Percentiles rank a stretch among this genome's conserved stretches.
Evolutionary conservation across 768 basidiomycete species (phyloP).

Genomic region (Boletus rubroflammeus): DNA sequence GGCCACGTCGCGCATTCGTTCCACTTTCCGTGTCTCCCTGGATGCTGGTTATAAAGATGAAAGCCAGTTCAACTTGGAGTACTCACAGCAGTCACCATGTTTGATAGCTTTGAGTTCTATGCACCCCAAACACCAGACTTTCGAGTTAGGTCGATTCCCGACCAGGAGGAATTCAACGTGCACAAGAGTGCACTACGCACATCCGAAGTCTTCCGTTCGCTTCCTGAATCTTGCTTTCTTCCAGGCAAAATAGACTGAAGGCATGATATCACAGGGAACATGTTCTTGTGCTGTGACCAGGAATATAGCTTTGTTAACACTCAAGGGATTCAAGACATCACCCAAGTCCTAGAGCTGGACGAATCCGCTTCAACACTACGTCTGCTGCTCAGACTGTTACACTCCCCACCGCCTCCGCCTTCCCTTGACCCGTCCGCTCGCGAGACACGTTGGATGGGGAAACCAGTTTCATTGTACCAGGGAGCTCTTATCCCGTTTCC

Average conservation of each 20-base stretch:
- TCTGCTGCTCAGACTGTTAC: conserved; percentile 54
- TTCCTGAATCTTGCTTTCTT: conserved; percentile 2
- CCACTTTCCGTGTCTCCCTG: background rate
- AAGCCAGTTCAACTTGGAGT: background rate
- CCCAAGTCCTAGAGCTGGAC: conserved; percentile 47
- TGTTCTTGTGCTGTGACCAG: conserved; percentile 60
- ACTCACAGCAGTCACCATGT: conserved; percentile 6
- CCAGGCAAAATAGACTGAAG: conserved; percentile 4
- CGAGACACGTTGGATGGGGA: conserved; percentile 29
- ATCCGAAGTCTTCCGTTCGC: conserved; percentile 65
- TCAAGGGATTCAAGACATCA: conserved; percentile 20
- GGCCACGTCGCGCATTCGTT: conserved; percentile 22
- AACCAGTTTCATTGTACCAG: conserved; percentile 32
- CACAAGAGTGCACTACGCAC: conserved; percentile 45
- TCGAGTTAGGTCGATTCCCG: conserved; percentile 49
- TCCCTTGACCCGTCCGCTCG: conserved; percentile 24
- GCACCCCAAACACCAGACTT: conserved; percentile 52
- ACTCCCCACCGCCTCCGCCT: conserved; percentile 51
- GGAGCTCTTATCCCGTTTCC: conserved; percentile 61
- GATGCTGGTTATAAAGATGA: conserved; percentile 10
- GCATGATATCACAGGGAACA: conserved; percentile 45
- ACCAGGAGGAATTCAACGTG: conserved; percentile 48
- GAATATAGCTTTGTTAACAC: conserved; percentile 8
- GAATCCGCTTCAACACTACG: conserved; percentile 49
- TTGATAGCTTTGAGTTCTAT: conserved; percentile 30